Base-by-base conservation (phyloP, 108 stramenopile species). In the Conticribra guillardii region DNA sequence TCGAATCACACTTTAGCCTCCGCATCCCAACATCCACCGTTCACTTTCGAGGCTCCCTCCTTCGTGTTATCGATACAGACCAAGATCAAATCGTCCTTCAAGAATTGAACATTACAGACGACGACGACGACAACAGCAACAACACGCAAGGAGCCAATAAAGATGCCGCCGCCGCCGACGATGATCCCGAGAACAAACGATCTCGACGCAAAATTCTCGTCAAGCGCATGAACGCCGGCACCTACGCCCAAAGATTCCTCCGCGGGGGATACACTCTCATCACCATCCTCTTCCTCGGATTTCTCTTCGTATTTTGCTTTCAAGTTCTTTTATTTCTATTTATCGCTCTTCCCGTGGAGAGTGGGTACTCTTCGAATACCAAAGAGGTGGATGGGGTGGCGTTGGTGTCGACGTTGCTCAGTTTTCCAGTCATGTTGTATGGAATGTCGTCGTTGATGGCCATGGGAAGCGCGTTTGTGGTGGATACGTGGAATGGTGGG, bases 291-390 rank as follows among this genome's bases (percentile, higher is more conserved):
- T 84, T 84, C 37, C 57, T 81, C 17, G 89, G 86, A 4, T 84
- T 90, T 31, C 62, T 83, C 22, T 85, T 87, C 61, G 85, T 90
- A 45, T 87, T 90, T 32, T 86, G 86, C 48, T 69, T 85, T 46
- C 83, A 90, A 58, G 53, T 90, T 9, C 44, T 90, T 1, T 59
- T 90, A 8, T 83, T 86, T 57, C 54, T 87, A 29, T 69, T 84
- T 15, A 60, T 90, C 18, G 85, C 83, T 29, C 48, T 87, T 8
- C 81, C 83, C 17, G 70, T 82, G 31, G 74, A 81, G 22, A 45
- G 73, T 17, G 73, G 71, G 46, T 45, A 61, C 18, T 76, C 75
- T 4, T 46, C 30, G 29, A 17, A 23, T 0, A 64, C 60, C 17
- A 21, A 23, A 0, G 26, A 61, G 4, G 18, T 82, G 1, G 33